Percentiles rank a stretch among this genome's conserved stretches.
Conservation (phyloP, 148 eudicot species). For the Nepenthes gracilis region DNA sequence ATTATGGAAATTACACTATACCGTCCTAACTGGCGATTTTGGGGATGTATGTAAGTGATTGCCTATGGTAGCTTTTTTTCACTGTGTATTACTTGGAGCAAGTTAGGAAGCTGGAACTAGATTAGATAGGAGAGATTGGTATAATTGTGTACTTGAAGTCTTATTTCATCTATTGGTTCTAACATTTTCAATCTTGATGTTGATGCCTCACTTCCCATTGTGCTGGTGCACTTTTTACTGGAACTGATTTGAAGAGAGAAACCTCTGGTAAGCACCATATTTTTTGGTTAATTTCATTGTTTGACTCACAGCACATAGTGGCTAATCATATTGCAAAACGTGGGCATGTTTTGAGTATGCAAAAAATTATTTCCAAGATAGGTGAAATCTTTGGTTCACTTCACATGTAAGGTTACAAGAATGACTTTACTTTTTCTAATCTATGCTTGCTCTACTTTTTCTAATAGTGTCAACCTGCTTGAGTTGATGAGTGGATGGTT, state of each 20-base stretch:
- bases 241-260: conserved; percentile 60
- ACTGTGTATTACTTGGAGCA: too few species aligned
- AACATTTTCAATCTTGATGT: conserved; percentile 7
- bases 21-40: too few species aligned
- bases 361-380: neutral
- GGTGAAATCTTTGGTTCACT: too few species aligned
- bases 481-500: too few species aligned
- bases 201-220: conserved; percentile 6
- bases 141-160: too few species aligned
- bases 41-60: neutral
- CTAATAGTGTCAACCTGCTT: too few species aligned
- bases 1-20: too few species aligned
- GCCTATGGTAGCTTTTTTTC: too few species aligned
- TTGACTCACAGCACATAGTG: neutral
- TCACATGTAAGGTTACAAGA: too few species aligned
- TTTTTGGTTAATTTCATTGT: too few species aligned
- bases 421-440: too few species aligned
- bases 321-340: conserved; percentile 1
- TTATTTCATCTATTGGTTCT: conserved; percentile 4
- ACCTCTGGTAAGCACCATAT: conserved; percentile 52
- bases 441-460: too few species aligned
- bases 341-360: neutral
- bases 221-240: conserved; percentile 18
- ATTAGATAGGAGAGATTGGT: neutral
- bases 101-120: neutral